Evolutionary conservation across 1,139 yeast genomes (phyloP).

Genomic region (Yamadazyma mexicana): DNA sequence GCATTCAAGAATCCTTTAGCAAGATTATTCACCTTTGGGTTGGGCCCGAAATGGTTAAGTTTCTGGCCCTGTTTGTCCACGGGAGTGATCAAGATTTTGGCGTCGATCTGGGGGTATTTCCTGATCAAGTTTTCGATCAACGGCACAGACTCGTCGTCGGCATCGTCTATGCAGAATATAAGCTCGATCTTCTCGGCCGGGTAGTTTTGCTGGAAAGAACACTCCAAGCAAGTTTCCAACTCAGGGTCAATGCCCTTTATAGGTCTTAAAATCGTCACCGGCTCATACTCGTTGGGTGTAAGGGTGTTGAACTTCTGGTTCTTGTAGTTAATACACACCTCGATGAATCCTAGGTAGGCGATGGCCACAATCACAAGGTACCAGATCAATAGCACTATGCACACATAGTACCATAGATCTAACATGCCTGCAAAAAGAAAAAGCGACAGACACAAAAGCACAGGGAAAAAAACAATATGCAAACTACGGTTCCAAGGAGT

Average conservation of each 20-base stretch:
- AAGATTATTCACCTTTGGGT: constrained; percentile 85
- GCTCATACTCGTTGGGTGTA: constrained; percentile 36
- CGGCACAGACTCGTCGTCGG: constrained; percentile 63
- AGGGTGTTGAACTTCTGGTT: constrained; percentile 19
- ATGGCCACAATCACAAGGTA: constrained; percentile 43
- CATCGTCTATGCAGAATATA: constrained; percentile 71
- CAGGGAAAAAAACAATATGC: neutral
- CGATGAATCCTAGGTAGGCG: constrained; percentile 50
- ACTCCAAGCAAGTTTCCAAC: constrained; percentile 63
- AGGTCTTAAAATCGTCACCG: constrained; percentile 82
- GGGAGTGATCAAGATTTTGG: constrained; percentile 55
- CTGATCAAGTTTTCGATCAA: constrained; percentile 51
- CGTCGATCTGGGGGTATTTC: constrained; percentile 58
- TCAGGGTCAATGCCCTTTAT: constrained; percentile 84
- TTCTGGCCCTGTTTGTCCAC: constrained; percentile 26
- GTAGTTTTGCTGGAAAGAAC: constrained; percentile 69
- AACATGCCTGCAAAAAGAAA: constrained; percentile 2
- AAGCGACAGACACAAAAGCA: neutral
- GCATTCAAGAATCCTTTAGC: constrained; percentile 75
- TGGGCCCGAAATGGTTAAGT: constrained; percentile 69
- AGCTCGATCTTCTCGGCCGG: constrained; percentile 62
- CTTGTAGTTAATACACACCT: constrained; percentile 40
- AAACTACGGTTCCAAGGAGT: neutral
- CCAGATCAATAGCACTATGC: constrained; percentile 33
- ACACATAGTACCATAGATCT: constrained; percentile 9